Conservation (phyloP, 306 rosid genomes). For the Acacia confusa region DNA sequence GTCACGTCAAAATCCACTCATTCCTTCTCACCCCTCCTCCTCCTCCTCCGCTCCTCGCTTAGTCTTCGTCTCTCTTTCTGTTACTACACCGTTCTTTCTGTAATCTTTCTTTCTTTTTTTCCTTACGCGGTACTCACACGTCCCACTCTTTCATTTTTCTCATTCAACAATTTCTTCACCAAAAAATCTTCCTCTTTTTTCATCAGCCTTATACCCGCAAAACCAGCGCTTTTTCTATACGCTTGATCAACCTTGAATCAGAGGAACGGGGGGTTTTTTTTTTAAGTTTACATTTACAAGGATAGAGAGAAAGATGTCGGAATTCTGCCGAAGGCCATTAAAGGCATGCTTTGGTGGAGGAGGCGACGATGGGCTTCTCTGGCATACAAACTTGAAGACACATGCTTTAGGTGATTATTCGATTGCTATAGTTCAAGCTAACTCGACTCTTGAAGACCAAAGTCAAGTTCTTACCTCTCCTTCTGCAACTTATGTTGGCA, state of each 20-base stretch:
- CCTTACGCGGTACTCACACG: conserved; percentile 59
- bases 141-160: conserved; percentile 21
- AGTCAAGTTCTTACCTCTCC: conserved; percentile 46
- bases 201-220: conserved; percentile 12
- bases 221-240: not conserved
- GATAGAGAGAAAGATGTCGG: conserved; percentile 34
- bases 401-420: conserved; percentile 44
- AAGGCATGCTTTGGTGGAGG: conserved; percentile 43
- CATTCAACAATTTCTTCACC: conserved; percentile 11
- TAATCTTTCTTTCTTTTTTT: not conserved
- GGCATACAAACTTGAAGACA: conserved; percentile 41
- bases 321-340: conserved; percentile 35
- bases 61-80: not conserved
- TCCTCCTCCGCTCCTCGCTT: not conserved
- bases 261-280: not conserved
- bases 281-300: not conserved
- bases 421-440: conserved; percentile 48
- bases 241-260: not conserved
- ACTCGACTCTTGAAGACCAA: conserved; percentile 46
- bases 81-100: not conserved
- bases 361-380: conserved; percentile 31
- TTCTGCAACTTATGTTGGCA: conserved; percentile 52
- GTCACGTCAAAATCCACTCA: not conserved
- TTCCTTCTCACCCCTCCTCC: not conserved
- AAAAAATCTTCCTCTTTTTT: conserved; percentile 28